These are phyloP conservation scores for Tricholoma bakamatsutake DNA, from an alignment of 768 basidiomycete species.

Conservation along the genomic window DNA sequence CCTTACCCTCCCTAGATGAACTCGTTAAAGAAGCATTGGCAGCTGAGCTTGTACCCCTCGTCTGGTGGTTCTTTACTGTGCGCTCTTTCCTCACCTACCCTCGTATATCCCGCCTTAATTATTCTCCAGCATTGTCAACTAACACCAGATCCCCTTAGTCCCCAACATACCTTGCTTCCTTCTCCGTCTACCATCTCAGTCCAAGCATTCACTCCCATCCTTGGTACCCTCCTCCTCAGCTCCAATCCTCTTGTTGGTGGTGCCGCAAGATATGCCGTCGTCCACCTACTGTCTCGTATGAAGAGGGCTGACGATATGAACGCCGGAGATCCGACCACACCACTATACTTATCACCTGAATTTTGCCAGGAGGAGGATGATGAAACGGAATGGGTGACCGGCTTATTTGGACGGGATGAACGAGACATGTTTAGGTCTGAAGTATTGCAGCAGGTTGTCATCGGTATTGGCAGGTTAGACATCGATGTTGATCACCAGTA, in stretches of 20 bases:
- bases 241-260: slow-evolving; percentile 69
- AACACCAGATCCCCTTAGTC: slow-evolving; percentile 40
- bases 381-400: slow-evolving; percentile 25
- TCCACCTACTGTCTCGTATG: slow-evolving; percentile 70
- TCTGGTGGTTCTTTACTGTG: slow-evolving; percentile 92
- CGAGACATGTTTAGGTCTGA: slow-evolving; percentile 71
- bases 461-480: slow-evolving; percentile 80
- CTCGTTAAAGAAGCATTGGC: slow-evolving; percentile 84
- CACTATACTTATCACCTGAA: slow-evolving; percentile 16
- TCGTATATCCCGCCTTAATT: slow-evolving; percentile 2
- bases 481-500: slow-evolving; percentile 25
- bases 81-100: slow-evolving; percentile 10
- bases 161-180: slow-evolving; percentile 26
- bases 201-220: slow-evolving; percentile 85
- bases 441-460: slow-evolving; percentile 79
- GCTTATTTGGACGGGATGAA: slow-evolving; percentile 50
- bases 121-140: slow-evolving; percentile 58
- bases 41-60: slow-evolving; percentile 67
- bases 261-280: slow-evolving; percentile 68
- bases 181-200: slow-evolving; percentile 53
- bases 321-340: slow-evolving; percentile 14
- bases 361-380: slow-evolving; percentile 25
- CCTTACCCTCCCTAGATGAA: slow-evolving; percentile 51
- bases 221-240: slow-evolving; percentile 84
- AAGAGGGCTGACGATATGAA: slow-evolving; percentile 51